Evolutionary conservation across 2,329 filamentous ascomycete species (phyloP).

Genomic region (Alternaria solani): DNA sequence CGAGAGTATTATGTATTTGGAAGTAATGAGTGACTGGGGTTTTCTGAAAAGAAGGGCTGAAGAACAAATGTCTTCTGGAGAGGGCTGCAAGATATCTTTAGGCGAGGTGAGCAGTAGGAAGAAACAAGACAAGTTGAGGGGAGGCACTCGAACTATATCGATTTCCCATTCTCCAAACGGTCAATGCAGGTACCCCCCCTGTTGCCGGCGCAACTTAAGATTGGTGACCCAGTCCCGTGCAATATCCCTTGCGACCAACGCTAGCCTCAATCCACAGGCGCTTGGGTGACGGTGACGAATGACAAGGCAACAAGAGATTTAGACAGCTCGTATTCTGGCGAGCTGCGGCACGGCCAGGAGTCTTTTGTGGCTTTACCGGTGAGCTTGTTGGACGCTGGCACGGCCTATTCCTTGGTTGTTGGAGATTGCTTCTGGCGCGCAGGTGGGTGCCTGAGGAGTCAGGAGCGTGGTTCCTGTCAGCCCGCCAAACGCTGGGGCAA

Average conservation of each 20-base stretch:
- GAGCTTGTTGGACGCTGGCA: slow-evolving; percentile 11
- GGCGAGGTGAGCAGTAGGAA: slow-evolving; percentile 17
- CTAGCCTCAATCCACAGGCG: slow-evolving; percentile 10
- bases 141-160: slow-evolving; percentile 35
- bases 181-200: slow-evolving; percentile 11
- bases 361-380: slow-evolving; percentile 16
- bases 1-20: slow-evolving; percentile 27
- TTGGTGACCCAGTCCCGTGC: slow-evolving; percentile 22
- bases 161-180: slow-evolving; percentile 19
- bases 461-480: slow-evolving; percentile 7
- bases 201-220: slow-evolving; percentile 16
- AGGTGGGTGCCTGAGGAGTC: slow-evolving; percentile 16
- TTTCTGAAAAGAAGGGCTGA: slow-evolving; percentile 38
- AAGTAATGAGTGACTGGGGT: slow-evolving; percentile 29
- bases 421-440: slow-evolving; percentile 12
- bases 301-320: slow-evolving; percentile 17
- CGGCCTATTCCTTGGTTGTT: slow-evolving; percentile 22
- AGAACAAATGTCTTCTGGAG: slow-evolving; percentile 36
- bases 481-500: not conserved
- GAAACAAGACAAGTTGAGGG: slow-evolving; percentile 17
- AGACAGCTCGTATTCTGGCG: slow-evolving; percentile 18
- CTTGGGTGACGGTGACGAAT: slow-evolving; percentile 22
- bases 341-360: slow-evolving; percentile 21
- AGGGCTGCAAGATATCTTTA: slow-evolving; percentile 17
- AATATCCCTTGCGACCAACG: slow-evolving; percentile 3